These are phyloP conservation scores for Primulina tabacum DNA, from an alignment of 257 asterid species.

Conservation along the genomic window DNA sequence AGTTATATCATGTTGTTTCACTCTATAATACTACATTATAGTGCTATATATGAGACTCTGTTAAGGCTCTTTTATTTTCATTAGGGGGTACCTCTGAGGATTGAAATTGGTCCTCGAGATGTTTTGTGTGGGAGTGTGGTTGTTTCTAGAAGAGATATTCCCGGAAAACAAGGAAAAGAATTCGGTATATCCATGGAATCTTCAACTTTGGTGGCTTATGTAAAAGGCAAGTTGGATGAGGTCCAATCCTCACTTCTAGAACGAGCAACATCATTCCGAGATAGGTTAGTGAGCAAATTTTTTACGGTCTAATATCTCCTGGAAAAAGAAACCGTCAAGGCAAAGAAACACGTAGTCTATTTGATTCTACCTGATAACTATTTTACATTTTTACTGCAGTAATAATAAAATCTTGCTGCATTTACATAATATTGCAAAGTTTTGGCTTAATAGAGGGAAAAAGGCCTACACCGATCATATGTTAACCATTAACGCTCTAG, in stretches of 20 bases:
- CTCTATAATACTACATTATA: background rate
- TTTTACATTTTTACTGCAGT: background rate
- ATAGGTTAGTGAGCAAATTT: conserved; percentile 44
- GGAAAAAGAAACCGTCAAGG: background rate
- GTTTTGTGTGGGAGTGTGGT: conserved; percentile 77
- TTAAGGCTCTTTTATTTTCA: background rate
- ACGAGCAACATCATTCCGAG: conserved; percentile 69
- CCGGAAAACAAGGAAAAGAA: conserved; percentile 93
- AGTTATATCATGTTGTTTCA: conserved; percentile 2
- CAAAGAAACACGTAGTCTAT: background rate
- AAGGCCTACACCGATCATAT: background rate
- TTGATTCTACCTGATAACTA: background rate
- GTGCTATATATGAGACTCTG: background rate
- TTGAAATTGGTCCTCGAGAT: conserved; percentile 96
- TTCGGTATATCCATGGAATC: conserved; percentile 92
- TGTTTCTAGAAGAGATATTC: conserved; percentile 86
- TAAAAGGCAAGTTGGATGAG: conserved; percentile 65
- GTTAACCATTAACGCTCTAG: background rate
- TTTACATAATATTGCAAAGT: background rate
- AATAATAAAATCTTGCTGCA: background rate
- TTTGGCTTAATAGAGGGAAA: background rate
- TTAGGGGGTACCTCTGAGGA: conserved; percentile 94
- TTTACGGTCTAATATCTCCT: background rate
- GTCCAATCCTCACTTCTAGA: conserved; percentile 77
- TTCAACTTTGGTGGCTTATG: conserved; percentile 61